phyloP scores from a whole-genome alignment of 108 stramenopile species.

The Schizochytrium sp. region DNA sequence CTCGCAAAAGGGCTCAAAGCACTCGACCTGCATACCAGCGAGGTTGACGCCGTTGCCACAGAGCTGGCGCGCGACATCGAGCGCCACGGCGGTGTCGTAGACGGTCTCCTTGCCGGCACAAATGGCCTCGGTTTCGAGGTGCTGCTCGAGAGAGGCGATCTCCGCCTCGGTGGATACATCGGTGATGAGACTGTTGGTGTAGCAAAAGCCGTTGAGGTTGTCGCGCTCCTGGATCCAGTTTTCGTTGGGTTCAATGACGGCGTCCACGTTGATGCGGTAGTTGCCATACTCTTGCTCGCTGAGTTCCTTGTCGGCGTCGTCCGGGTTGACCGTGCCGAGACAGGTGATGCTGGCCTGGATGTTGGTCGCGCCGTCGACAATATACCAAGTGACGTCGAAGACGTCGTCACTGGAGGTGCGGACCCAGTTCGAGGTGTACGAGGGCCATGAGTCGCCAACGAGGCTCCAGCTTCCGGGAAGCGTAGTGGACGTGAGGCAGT shows the following conservation, averaged over 20 bases:
- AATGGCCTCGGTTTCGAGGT: background rate
- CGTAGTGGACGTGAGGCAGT: background rate
- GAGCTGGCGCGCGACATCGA: background rate
- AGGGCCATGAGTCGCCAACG: background rate
- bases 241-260: background rate
- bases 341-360: background rate
- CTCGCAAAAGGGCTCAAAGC: background rate
- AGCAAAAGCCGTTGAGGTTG: slow-evolving; percentile 8
- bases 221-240: background rate
- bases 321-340: background rate
- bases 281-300: background rate
- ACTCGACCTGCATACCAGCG: background rate
- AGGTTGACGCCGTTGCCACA: background rate
- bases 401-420: background rate
- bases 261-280: background rate
- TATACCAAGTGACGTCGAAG: background rate
- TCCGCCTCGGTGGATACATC: background rate
- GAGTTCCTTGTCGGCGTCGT: background rate
- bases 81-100: background rate
- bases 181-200: background rate
- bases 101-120: background rate
- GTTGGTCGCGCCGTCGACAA: background rate
- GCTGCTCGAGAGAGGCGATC: background rate
- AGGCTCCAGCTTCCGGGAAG: background rate
- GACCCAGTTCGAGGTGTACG: background rate